These are phyloP conservation scores for Suillus tomentosus DNA, from an alignment of 768 basidiomycete species.

Conservation along the genomic window DNA sequence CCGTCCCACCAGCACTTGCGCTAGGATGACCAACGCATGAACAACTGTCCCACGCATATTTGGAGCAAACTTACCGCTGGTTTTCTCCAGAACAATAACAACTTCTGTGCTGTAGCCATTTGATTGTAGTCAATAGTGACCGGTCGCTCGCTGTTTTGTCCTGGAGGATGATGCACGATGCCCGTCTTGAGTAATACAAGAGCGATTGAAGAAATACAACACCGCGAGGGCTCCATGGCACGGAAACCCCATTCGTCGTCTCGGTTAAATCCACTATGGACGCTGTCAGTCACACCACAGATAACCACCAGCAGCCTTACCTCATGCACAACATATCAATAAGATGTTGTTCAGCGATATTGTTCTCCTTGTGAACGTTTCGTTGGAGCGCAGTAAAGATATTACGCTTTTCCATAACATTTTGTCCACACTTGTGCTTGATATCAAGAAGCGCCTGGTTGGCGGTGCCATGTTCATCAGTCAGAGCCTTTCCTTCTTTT, in stretches of 20 bases:
- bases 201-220: conserved; percentile 98
- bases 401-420: conserved; percentile 84
- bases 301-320: conserved; percentile 42
- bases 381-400: conserved; percentile 98
- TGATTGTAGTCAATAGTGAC: conserved; percentile 89
- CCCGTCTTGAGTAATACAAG: conserved; percentile 97
- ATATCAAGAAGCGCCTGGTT: conserved; percentile 76
- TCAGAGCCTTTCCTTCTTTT: conserved; percentile 56
- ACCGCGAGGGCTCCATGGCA: conserved; percentile 92
- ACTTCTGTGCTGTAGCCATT: conserved; percentile 97
- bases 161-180: conserved; percentile 67
- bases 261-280: conserved; percentile 81
- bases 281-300: conserved; percentile 18
- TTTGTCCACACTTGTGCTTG: conserved; percentile 85
- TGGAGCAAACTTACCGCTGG: conserved; percentile 77
- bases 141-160: conserved; percentile 58
- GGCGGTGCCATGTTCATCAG: conserved; percentile 79
- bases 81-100: conserved; percentile 97
- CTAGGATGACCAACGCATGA: conserved; percentile 41
- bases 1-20: conserved; percentile 99
- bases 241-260: conserved; percentile 99
- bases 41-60: neutral
- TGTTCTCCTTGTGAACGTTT: conserved; percentile 99
- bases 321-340: conserved; percentile 99
- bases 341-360: conserved; percentile 97